Percentiles rank a stretch among this genome's conserved stretches.
Conservation (phyloP, 805 yeast genomes). For the Candida gorgasii region DNA sequence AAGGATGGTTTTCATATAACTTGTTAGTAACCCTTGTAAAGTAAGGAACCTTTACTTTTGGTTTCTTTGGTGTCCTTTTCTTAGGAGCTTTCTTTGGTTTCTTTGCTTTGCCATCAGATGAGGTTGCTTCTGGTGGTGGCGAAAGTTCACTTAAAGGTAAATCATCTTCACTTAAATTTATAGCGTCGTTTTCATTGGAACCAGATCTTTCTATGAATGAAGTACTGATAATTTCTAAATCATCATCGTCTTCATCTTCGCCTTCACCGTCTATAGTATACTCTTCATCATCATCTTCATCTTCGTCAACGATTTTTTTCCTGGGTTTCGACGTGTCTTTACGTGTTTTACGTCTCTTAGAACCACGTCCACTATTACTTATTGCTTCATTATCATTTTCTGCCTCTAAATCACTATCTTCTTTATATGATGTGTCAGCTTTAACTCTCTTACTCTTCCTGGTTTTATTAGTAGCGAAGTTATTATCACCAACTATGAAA, state of each 20-base stretch:
- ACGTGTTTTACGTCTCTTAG: constrained; percentile 17
- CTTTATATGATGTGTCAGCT: constrained; percentile 24
- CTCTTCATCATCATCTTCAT: constrained; percentile 24
- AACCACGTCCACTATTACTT: constrained; percentile 13
- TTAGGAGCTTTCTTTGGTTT: constrained; percentile 24
- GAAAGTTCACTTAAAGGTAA: constrained; percentile 25
- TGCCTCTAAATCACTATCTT: constrained; percentile 24
- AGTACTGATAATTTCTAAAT: constrained; percentile 33
- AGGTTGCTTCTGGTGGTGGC: constrained; percentile 9
- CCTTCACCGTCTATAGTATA: constrained; percentile 19
- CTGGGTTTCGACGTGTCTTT: constrained; percentile 13
- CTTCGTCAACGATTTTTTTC: constrained; percentile 13
- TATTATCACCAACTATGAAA: constrained; percentile 41
- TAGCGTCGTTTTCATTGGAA: constrained; percentile 6
- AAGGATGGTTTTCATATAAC: constrained; percentile 77
- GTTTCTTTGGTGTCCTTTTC: constrained; percentile 28
- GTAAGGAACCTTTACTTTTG: constrained; percentile 62
- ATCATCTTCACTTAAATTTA: constrained; percentile 7
- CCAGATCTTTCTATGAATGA: constrained; percentile 22
- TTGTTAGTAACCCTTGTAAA: constrained; percentile 68
- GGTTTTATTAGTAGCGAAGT: constrained; percentile 20
- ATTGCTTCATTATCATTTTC: constrained; percentile 12
- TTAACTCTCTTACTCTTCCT: constrained; percentile 18
- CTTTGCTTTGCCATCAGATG: background rate
- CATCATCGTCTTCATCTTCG: constrained; percentile 39